Evolutionary conservation across 495 filamentous ascomycete genomes (phyloP).

Genomic region (Hypomontagnella monticulosa): DNA sequence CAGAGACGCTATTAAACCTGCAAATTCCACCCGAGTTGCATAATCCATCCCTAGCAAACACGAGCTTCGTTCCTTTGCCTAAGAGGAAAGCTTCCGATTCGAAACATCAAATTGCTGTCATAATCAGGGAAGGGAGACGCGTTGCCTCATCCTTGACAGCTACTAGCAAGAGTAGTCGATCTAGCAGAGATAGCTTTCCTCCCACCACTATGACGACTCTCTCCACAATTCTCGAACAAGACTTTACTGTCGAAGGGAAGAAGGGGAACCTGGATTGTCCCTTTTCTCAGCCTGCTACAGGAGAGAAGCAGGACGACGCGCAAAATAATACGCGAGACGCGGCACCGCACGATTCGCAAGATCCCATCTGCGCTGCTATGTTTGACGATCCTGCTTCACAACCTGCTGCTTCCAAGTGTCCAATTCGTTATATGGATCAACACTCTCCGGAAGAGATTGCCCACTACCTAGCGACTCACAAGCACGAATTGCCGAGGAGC

Average conservation of each 20-base stretch:
- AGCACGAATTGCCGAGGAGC: conserved; percentile 89
- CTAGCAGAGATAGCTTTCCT: conserved; percentile 53
- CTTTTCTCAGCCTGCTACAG: conserved; percentile 54
- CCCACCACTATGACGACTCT: conserved; percentile 58
- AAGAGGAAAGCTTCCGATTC: conserved; percentile 51
- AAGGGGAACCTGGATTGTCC: conserved; percentile 70
- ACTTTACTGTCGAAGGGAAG: conserved; percentile 71
- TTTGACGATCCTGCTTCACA: conserved; percentile 62
- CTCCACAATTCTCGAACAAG: conserved; percentile 68
- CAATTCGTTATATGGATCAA: conserved; percentile 87
- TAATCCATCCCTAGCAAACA: conserved; percentile 52
- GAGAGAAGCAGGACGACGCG: conserved; percentile 34
- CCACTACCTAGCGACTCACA: conserved; percentile 87
- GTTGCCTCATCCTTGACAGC: conserved; percentile 55
- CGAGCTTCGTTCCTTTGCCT: conserved; percentile 61
- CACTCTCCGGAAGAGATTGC: conserved; percentile 92
- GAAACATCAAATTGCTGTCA: conserved; percentile 64
- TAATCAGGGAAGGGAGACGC: conserved; percentile 64
- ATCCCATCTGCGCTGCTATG: conserved; percentile 71
- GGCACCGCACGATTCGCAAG: conserved; percentile 57
- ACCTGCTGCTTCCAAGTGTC: conserved; percentile 72
- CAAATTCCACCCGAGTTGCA: conserved; percentile 64
- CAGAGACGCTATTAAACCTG: conserved; percentile 62
- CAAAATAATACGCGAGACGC: conserved; percentile 11
- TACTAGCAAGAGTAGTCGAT: conserved; percentile 49